Conservation (phyloP, 1,139 yeast genomes). For the Hyphopichia wangnamkhiaoensis region DNA sequence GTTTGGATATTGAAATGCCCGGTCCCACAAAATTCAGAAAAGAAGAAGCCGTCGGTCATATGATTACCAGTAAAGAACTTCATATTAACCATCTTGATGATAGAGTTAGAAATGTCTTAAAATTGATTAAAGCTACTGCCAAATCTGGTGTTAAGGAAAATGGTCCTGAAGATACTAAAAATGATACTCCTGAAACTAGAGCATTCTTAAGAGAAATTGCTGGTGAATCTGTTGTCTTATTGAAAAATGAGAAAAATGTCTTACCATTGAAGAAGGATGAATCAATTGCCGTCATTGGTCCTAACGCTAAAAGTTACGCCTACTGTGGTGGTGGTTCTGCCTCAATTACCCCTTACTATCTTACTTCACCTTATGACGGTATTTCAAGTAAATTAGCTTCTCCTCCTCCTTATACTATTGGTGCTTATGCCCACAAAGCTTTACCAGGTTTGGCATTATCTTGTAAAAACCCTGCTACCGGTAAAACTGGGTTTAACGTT, state of each 20-base stretch:
- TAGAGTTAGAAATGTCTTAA: slow-evolving; percentile 47
- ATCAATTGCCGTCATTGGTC: slow-evolving; percentile 38
- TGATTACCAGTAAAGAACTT: slow-evolving; percentile 32
- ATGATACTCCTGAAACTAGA: slow-evolving; percentile 47
- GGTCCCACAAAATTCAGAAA: slow-evolving; percentile 56
- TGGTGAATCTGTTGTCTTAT: slow-evolving; percentile 52
- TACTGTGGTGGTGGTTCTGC: slow-evolving; percentile 44
- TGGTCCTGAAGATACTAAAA: slow-evolving; percentile 35
- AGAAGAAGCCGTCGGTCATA: slow-evolving; percentile 35
- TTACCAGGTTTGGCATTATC: slow-evolving; percentile 29
- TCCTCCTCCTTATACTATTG: slow-evolving; percentile 24
- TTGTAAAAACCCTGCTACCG: slow-evolving; percentile 23
- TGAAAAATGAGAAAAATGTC: slow-evolving; percentile 48
- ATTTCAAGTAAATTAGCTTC: slow-evolving; percentile 20
- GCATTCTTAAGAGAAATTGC: slow-evolving; percentile 47
- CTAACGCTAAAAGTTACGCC: slow-evolving; percentile 31
- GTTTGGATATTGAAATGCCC: slow-evolving; percentile 67
- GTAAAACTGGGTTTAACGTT: slow-evolving; percentile 39
- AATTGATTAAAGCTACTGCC: slow-evolving; percentile 44
- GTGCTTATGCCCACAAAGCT: slow-evolving; percentile 31
- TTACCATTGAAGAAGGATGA: slow-evolving; percentile 39
- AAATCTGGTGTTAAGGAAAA: slow-evolving; percentile 45
- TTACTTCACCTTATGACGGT: slow-evolving; percentile 35
- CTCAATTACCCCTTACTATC: slow-evolving; percentile 30
- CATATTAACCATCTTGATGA: slow-evolving; percentile 37